Percentiles rank a stretch among this genome's conserved stretches.
Conservation (phyloP, 2,329 filamentous ascomycete genomes). For the Sporothrix pseudoabietina region DNA sequence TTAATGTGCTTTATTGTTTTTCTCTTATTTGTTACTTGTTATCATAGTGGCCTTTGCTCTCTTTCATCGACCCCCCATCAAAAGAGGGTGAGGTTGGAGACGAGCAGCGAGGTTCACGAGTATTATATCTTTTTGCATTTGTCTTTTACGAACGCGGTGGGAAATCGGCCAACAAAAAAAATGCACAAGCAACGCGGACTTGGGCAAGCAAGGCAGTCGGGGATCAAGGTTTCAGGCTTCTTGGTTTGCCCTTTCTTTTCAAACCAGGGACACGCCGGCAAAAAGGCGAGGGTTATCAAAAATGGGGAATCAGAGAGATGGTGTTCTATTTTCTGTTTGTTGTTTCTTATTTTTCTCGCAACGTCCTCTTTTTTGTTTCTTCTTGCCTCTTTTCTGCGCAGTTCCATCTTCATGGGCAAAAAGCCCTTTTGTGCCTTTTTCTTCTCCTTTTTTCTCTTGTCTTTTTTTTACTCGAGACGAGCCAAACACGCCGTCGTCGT, state of each 20-base stretch:
- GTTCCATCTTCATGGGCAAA: not conserved
- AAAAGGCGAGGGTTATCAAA: constrained; percentile 8
- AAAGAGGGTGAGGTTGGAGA: not conserved
- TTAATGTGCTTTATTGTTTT: not conserved
- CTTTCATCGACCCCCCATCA: not conserved
- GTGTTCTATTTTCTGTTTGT: not conserved
- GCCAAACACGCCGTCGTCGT: constrained; percentile 12
- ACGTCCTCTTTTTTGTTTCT: not conserved
- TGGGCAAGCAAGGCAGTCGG: not conserved
- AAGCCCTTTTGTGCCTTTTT: not conserved
- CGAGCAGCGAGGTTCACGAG: not conserved
- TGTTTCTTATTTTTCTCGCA: not conserved
- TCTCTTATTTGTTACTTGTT: not conserved
- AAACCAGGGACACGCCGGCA: not conserved
- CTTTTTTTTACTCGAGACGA: not conserved
- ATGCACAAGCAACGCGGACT: not conserved
- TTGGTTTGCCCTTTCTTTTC: not conserved
- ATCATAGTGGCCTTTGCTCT: not conserved
- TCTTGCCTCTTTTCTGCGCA: not conserved
- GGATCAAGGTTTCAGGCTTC: not conserved
- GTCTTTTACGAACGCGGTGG: constrained; percentile 1
- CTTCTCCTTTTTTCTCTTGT: not conserved
- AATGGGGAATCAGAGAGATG: not conserved
- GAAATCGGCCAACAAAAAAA: not conserved
- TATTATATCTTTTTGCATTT: constrained; percentile 10